A percentile compares a stretch with the other conserved stretches of the same genome.
These are phyloP conservation scores for Cardamine occulta DNA, from an alignment of 345 rosid genomes.

Conservation along the genomic window DNA sequence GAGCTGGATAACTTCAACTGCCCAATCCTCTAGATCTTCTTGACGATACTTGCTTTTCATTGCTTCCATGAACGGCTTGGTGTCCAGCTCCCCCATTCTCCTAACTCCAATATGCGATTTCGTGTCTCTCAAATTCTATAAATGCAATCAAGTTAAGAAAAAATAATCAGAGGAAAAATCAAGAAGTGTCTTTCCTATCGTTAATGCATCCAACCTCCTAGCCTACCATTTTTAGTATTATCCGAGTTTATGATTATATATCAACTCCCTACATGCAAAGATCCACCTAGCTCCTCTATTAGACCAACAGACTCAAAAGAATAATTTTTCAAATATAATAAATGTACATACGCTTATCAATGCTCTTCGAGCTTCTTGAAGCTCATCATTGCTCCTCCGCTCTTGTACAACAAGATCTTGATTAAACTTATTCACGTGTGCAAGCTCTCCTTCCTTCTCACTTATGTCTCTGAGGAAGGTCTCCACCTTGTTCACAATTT, in stretches of 20 bases:
- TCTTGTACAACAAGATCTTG: constrained; percentile 83
- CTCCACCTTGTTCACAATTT: constrained; percentile 68
- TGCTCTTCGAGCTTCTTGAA: constrained; percentile 92
- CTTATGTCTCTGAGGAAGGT: constrained; percentile 60
- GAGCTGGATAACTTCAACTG: constrained; percentile 76
- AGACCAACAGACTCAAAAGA: constrained; percentile 12
- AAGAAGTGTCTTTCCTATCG: constrained; percentile 2
- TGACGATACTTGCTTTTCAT: constrained; percentile 69
- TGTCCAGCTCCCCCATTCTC: constrained; percentile 97
- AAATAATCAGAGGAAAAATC: not conserved
- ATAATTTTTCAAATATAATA: not conserved
- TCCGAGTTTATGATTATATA: constrained; percentile 1
- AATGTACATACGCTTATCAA: constrained; percentile 64
- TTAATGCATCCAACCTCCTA: constrained; percentile 15
- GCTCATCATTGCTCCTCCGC: constrained; percentile 85
- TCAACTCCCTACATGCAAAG: constrained; percentile 20
- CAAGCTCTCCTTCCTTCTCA: constrained; percentile 86
- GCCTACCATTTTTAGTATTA: constrained; percentile 8
- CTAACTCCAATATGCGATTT: constrained; percentile 63
- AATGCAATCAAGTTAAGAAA: constrained; percentile 30
- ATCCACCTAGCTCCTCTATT: constrained; percentile 14
- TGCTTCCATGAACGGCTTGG: constrained; percentile 73
- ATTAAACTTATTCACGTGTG: constrained; percentile 67
- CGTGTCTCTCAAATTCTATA: constrained; percentile 51
- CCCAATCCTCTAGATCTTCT: constrained; percentile 77